Evolutionary conservation across 495 filamentous ascomycete species (phyloP).

Genomic region (Delitschia confertaspora): DNA sequence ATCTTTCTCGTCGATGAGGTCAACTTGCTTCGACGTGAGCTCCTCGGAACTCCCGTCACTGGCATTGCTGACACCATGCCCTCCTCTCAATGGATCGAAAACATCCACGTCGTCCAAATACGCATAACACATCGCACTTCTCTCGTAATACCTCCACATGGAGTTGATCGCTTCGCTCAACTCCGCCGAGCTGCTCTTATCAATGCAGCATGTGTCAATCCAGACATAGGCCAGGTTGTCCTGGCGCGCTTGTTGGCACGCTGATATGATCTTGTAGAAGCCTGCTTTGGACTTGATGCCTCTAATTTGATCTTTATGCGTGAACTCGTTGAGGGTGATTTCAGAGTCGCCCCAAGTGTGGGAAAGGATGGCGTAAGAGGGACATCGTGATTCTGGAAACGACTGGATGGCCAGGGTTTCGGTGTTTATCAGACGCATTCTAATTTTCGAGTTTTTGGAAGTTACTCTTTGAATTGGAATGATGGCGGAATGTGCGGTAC

Average conservation of each 20-base stretch:
- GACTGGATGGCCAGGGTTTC: background rate
- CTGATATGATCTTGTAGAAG: conserved; percentile 5
- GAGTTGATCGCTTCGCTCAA: conserved; percentile 39
- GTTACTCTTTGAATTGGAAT: too few species aligned
- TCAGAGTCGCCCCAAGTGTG: conserved; percentile 8
- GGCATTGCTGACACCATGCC: background rate
- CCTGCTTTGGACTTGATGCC: conserved; percentile 3
- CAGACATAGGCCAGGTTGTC: conserved; percentile 31
- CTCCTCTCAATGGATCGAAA: background rate
- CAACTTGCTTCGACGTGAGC: conserved; percentile 4
- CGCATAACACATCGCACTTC: conserved; percentile 16
- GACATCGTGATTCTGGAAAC: background rate
- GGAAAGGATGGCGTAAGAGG: conserved; percentile 10
- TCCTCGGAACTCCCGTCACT: background rate
- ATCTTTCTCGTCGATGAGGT: conserved; percentile 2
- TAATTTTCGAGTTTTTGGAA: too few species aligned
- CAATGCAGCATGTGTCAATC: conserved; percentile 42
- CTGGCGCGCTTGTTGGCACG: conserved; percentile 15
- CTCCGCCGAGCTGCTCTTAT: conserved; percentile 33
- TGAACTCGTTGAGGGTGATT: background rate
- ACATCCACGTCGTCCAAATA: conserved; percentile 15
- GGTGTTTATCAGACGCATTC: conserved; percentile 5
- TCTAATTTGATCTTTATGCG: background rate
- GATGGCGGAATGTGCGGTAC: too few species aligned
- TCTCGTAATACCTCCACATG: conserved; percentile 32